Evolutionary conservation across 306 rosid genomes (phyloP).

Genomic region (Citrullus amarus): DNA sequence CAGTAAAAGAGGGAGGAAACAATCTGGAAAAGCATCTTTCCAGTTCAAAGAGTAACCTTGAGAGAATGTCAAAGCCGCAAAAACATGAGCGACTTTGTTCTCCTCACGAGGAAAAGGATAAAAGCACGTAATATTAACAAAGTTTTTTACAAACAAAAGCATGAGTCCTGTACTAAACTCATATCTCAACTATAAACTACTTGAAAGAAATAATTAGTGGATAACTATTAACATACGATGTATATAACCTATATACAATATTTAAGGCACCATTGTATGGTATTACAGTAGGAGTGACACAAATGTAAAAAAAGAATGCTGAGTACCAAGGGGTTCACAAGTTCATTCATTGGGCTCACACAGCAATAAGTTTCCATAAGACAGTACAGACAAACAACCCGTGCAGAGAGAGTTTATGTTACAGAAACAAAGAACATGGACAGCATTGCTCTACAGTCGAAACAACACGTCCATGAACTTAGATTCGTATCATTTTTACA

Average conservation of each 20-base stretch:
- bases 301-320: neutral
- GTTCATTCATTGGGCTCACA: slow-evolving; percentile 3
- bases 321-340: neutral
- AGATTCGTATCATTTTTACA: neutral
- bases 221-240: neutral
- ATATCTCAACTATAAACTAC: neutral
- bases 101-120: too few species aligned
- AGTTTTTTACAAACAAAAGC: too few species aligned
- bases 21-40: too few species aligned
- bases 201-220: neutral
- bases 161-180: too few species aligned
- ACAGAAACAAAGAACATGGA: slow-evolving; percentile 3
- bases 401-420: neutral
- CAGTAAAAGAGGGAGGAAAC: too few species aligned
- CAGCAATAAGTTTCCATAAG: slow-evolving; percentile 1
- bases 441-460: neutral
- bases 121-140: too few species aligned
- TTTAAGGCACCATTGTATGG: neutral
- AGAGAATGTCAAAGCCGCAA: too few species aligned
- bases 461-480: neutral
- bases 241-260: neutral
- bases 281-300: neutral
- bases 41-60: too few species aligned
- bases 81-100: too few species aligned
- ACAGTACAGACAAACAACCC: neutral